These are phyloP conservation scores for Cryoendolithus antarcticus DNA, from an alignment of 2,329 filamentous ascomycete species.

Conservation along the genomic window DNA sequence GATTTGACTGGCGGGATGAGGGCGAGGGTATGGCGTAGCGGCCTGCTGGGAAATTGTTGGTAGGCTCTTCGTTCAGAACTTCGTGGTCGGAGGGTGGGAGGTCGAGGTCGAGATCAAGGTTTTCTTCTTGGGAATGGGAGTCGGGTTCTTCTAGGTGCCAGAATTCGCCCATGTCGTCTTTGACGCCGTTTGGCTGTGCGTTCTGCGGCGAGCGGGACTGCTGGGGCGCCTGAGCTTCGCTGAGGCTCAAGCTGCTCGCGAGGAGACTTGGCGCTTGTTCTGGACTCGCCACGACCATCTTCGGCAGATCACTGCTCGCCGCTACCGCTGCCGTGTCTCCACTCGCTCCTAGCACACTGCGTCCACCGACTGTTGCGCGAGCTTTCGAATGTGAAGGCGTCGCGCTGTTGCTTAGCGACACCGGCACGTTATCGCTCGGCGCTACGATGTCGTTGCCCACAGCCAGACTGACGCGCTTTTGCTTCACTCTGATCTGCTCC, in stretches of 20 bases:
- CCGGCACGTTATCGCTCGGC: constrained; percentile 22
- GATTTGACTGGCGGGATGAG: too few relatives aligned
- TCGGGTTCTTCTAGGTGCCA: constrained; percentile 8
- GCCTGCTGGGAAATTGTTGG: neutral
- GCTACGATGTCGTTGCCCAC: constrained; percentile 24
- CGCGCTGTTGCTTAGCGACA: constrained; percentile 13
- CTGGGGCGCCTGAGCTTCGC: neutral
- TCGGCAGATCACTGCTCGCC: neutral
- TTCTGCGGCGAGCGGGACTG: neutral
- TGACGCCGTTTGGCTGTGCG: constrained; percentile 1
- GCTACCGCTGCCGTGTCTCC: neutral
- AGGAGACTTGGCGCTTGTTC: constrained; percentile 1
- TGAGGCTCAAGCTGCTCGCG: neutral
- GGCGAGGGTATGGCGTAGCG: too few relatives aligned
- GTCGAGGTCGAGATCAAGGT: constrained; percentile 4
- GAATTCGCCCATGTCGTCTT: constrained; percentile 6
- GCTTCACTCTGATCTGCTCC: constrained; percentile 11
- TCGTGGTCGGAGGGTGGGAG: neutral
- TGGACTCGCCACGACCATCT: neutral
- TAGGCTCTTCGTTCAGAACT: neutral
- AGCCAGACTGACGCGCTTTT: constrained; percentile 24
- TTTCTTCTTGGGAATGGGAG: constrained; percentile 6
- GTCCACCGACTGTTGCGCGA: constrained; percentile 2
- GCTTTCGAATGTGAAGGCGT: constrained; percentile 20
- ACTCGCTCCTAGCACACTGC: constrained; percentile 1